Base-by-base conservation (phyloP, 352 stramenopile species). In the Globisporangium paddicum region DNA sequence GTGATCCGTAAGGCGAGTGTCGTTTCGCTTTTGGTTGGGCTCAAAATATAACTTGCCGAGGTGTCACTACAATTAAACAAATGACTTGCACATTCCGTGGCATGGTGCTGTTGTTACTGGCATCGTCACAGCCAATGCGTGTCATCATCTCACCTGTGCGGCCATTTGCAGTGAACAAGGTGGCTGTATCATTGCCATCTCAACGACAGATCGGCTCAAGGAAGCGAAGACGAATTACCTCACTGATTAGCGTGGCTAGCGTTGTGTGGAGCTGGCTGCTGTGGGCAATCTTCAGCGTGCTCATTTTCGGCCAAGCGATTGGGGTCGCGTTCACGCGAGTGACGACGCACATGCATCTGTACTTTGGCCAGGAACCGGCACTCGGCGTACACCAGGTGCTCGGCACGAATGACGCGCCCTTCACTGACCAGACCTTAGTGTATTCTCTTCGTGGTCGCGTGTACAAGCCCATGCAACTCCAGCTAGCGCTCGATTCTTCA, bases 331-430 rank as follows among this genome's bases (percentile, higher is more conserved):
- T 30, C 32, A 57, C 26, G n/a, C 7, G 19, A 32, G 21, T 40
- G 2, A 34, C 13, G 5, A 26, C 44, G 3, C 16, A 28, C 1
- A 7, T 30, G 5, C 19, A 45, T 28, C 1, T 38, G 8, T 16
- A 37, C 7, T 72, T 60, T 28, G 68, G 65, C 0, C 41, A 48
- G 25, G 42, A 60, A 13, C 64, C 65, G 1, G 11, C 18, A 0
- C 34, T 26, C 0, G 64, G 62, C 1, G 21, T 67, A 5, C 62
- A 52, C 14, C 50, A 67, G 38, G 58, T 81, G 25, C 9, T 51
- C 1, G 70, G 73, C 0, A 47, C 32, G 0, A 86, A 79, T 42
- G 76, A 86, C 30, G 58, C 72, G 38, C 71, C 67, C 2, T 83
- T 74, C 46, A 48, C 59, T 1, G 75, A 85, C 51, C 70, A 68